Percentiles rank a stretch among this genome's conserved stretches.
Evolutionary conservation across 768 basidiomycete genomes (phyloP).

Genomic region (Lactarius trivialis): DNA sequence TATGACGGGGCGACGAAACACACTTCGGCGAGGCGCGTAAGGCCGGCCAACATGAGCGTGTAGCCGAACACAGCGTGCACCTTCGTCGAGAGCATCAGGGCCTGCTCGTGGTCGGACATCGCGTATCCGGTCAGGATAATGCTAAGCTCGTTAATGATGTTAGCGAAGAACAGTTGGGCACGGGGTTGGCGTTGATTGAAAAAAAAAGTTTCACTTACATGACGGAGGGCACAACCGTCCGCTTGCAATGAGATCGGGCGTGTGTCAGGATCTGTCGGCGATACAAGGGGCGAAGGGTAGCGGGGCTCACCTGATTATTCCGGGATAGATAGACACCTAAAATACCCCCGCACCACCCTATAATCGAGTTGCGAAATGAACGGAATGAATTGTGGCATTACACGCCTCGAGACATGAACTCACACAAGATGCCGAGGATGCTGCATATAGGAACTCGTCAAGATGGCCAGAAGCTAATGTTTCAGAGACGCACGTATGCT

Average conservation of each 20-base stretch:
- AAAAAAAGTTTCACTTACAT: conserved; percentile 47
- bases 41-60: conserved; percentile 77
- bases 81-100: conserved; percentile 76
- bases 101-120: conserved; percentile 87
- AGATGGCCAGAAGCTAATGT: conserved; percentile 1
- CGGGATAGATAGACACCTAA: conserved; percentile 78
- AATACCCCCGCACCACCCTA: conserved; percentile 91
- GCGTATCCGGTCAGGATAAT: conserved; percentile 91
- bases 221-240: conserved; percentile 72
- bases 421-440: conserved; percentile 68
- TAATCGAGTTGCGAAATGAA: conserved; percentile 9
- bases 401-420: conserved; percentile 23
- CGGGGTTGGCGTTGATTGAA: conserved; percentile 2
- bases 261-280: background rate
- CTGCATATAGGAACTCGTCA: conserved; percentile 31
- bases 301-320: conserved; percentile 55
- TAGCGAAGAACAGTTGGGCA: conserved; percentile 5
- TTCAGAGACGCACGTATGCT: conserved; percentile 65
- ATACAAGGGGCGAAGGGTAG: background rate
- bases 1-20: conserved; percentile 56
- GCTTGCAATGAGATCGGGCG: conserved; percentile 32
- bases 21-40: conserved; percentile 75
- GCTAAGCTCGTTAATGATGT: conserved; percentile 31
- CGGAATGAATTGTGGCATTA: background rate
- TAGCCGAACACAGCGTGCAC: conserved; percentile 83